Conservation (phyloP, 768 basidiomycete genomes). For the Neoboletus magnificus region DNA sequence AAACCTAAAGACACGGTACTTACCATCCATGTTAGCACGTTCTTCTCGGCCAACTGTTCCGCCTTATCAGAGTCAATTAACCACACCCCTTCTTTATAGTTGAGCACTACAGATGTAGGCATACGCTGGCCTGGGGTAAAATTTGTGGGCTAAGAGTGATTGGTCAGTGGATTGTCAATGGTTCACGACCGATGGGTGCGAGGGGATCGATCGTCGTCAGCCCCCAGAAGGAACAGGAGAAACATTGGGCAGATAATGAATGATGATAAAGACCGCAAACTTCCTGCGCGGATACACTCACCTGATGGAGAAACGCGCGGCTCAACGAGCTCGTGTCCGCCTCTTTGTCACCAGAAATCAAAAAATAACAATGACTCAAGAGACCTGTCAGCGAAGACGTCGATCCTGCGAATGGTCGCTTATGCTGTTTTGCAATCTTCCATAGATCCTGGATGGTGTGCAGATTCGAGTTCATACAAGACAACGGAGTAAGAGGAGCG, state of each 20-base stretch:
- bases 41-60: slow-evolving; percentile 49
- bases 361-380: slow-evolving; percentile 83
- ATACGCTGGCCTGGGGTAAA: slow-evolving; percentile 81
- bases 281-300: slow-evolving; percentile 28
- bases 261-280: not conserved
- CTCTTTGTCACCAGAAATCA: slow-evolving; percentile 68
- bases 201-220: not conserved
- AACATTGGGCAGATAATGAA: not conserved
- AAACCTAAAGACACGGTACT: slow-evolving; percentile 11
- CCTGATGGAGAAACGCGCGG: slow-evolving; percentile 55
- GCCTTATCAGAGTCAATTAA: slow-evolving; percentile 56
- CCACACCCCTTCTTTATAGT: slow-evolving; percentile 64
- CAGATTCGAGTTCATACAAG: not conserved
- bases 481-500: not conserved
- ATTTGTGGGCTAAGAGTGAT: slow-evolving; percentile 41
- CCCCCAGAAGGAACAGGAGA: not conserved
- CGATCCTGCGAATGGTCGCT: slow-evolving; percentile 72
- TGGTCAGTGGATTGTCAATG: slow-evolving; percentile 1
- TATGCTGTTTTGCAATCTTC: slow-evolving; percentile 54
- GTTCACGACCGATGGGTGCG: not conserved
- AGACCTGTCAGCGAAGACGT: slow-evolving; percentile 88
- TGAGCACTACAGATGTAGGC: slow-evolving; percentile 67
- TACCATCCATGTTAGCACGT: slow-evolving; percentile 76
- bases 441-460: slow-evolving; percentile 53
- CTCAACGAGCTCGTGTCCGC: slow-evolving; percentile 65